Conservation (phyloP, 176 grass and related monocot species). For the Cenchrus purpureus region DNA sequence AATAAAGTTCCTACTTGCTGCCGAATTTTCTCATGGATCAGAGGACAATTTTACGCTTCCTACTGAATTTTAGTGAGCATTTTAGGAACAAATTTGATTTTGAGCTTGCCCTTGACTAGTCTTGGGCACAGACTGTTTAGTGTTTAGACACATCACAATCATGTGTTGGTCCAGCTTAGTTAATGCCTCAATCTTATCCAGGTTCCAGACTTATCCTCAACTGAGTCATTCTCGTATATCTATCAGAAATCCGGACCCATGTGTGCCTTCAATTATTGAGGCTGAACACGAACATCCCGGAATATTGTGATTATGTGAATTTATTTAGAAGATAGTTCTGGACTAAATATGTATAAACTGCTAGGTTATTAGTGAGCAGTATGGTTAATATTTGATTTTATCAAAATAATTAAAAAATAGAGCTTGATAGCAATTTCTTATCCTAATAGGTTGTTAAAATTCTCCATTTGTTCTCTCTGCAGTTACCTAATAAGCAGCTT, state of each 20-base stretch:
- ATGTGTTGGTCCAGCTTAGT: background rate
- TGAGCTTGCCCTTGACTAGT: background rate
- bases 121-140: background rate
- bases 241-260: background rate
- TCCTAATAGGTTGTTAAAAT: background rate
- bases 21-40: background rate
- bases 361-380: background rate
- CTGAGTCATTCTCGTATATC: background rate
- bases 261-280: background rate
- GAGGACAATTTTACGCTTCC: background rate
- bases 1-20: background rate
- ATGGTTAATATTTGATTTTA: background rate
- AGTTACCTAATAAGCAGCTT: background rate
- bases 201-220: background rate
- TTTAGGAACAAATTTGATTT: background rate
- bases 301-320: background rate
- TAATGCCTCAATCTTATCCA: background rate
- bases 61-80: constrained; percentile 15
- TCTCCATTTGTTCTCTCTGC: background rate
- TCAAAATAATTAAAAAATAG: background rate
- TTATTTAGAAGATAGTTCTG: constrained; percentile 6
- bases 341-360: background rate
- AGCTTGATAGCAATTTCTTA: background rate
- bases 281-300: background rate
- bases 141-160: background rate